Percentiles rank a stretch among this genome's conserved stretches.
These are phyloP conservation scores for Naganishia onofrii DNA, from an alignment of 768 basidiomycete species.

Conservation along the genomic window DNA sequence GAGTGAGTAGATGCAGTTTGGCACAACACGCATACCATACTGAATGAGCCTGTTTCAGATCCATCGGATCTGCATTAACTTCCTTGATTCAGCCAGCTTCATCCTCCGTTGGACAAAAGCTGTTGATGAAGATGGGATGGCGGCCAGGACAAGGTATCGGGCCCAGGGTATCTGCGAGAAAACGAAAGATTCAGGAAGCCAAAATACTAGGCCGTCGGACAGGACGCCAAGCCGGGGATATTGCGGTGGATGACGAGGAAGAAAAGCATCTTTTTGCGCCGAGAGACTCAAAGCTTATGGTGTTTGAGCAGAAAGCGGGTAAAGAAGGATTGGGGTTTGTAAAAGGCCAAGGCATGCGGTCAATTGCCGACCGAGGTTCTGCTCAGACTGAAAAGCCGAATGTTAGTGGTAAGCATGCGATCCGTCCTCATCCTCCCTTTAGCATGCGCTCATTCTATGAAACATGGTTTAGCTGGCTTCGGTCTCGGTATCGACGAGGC, in stretches of 20 bases:
- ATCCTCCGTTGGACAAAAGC: constrained; percentile 76
- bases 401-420: constrained; percentile 2
- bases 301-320: constrained; percentile 69
- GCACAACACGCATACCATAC: background rate
- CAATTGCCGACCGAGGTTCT: background rate
- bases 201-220: constrained; percentile 51
- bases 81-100: constrained; percentile 70
- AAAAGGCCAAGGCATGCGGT: constrained; percentile 45
- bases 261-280: constrained; percentile 83
- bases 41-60: constrained; percentile 53
- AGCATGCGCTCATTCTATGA: no score
- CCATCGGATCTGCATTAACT: constrained; percentile 55
- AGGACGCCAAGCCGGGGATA: constrained; percentile 45
- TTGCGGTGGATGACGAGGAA: constrained; percentile 66
- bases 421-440: no score
- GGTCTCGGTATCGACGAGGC: constrained; percentile 91
- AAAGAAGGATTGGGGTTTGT: constrained; percentile 76
- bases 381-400: background rate
- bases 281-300: constrained; percentile 67
- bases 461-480: constrained; percentile 80
- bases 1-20: constrained; percentile 57
- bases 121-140: constrained; percentile 97
- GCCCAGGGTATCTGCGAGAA: constrained; percentile 73
- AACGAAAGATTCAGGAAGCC: constrained; percentile 69
- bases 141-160: constrained; percentile 87